A percentile compares a stretch with the other conserved stretches of the same genome.
Evolutionary conservation across 768 basidiomycete species (phyloP).

Genomic region (Galerina sulciceps): DNA sequence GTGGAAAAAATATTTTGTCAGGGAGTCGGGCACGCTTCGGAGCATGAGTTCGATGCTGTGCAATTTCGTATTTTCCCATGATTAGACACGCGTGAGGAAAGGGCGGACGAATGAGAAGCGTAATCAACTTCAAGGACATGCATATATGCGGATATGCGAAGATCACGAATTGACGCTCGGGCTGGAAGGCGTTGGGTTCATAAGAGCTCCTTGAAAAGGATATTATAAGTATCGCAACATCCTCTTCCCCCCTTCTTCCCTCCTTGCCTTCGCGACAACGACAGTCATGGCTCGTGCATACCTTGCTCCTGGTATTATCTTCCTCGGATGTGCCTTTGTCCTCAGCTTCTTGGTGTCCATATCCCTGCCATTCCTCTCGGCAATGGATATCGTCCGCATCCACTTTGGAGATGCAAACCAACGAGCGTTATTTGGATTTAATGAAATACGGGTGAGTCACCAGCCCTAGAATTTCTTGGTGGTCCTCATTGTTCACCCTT

Average conservation of each 20-base stretch:
- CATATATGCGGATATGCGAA: too few relatives aligned
- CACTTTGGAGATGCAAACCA: conserved; percentile 42
- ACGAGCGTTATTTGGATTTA: conserved; percentile 32
- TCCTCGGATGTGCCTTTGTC: conserved; percentile 59
- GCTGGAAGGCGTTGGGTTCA: too few relatives aligned
- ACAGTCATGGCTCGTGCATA: conserved; percentile 43
- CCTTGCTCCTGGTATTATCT: conserved; percentile 63
- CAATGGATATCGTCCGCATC: conserved; percentile 66
- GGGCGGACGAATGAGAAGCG: too few relatives aligned
- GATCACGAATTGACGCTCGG: too few relatives aligned
- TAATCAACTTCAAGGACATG: too few relatives aligned
- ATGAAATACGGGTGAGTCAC: conserved; percentile 57
- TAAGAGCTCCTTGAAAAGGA: too few relatives aligned
- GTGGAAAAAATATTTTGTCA: too few relatives aligned
- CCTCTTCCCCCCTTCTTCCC: not conserved
- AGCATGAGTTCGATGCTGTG: too few relatives aligned
- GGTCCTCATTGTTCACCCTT: not conserved
- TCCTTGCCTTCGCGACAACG: conserved; percentile 6
- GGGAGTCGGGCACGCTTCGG: too few relatives aligned
- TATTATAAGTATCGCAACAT: too few relatives aligned
- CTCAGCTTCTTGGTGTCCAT: conserved; percentile 71
- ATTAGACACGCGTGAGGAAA: too few relatives aligned
- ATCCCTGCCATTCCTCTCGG: conserved; percentile 70
- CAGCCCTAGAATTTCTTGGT: not conserved
- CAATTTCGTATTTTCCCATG: too few relatives aligned